Evolutionary conservation across 129 eudicot genomes (phyloP).

Genomic region (Chrysanthemum seticuspe): DNA sequence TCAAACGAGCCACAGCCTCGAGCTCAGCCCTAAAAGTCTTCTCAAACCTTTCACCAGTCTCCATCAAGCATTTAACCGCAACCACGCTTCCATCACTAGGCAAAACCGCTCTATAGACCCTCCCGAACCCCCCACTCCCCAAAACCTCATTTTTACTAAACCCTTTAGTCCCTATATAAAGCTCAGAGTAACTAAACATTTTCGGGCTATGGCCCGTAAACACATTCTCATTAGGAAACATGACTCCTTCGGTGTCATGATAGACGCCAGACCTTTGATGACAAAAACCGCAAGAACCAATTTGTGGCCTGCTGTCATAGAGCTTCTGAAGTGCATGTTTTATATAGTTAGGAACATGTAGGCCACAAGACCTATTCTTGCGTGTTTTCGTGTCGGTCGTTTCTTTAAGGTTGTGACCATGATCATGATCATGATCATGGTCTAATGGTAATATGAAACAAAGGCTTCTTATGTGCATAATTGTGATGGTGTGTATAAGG

Average conservation of each 20-base stretch:
- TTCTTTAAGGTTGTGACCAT: slow-evolving; percentile 16
- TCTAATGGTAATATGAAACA: slow-evolving; percentile 63
- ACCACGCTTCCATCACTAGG: slow-evolving; percentile 82
- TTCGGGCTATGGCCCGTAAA: slow-evolving; percentile 53
- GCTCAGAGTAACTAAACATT: slow-evolving; percentile 82
- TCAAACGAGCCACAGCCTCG: slow-evolving; percentile 87
- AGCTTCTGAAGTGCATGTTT: slow-evolving; percentile 32
- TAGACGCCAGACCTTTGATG: slow-evolving; percentile 27
- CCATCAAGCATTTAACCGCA: slow-evolving; percentile 84
- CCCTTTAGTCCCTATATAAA: slow-evolving; percentile 77
- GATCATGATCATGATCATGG: slow-evolving; percentile 27
- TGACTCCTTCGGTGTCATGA: slow-evolving; percentile 73
- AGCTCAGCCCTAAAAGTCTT: slow-evolving; percentile 88
- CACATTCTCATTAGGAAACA: slow-evolving; percentile 38
- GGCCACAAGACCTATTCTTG: slow-evolving; percentile 27
- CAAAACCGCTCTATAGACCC: slow-evolving; percentile 73
- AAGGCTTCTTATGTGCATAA: slow-evolving; percentile 45
- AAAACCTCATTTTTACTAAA: slow-evolving; percentile 58
- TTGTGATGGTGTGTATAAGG: slow-evolving; percentile 30
- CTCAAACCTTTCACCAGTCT: slow-evolving; percentile 70
- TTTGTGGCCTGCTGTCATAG: slow-evolving; percentile 18
- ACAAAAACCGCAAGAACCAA: slow-evolving; percentile 9
- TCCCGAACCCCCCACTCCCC: slow-evolving; percentile 92
- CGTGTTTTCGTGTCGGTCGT: slow-evolving; percentile 10
- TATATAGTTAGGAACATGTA: slow-evolving; percentile 28